Percentiles rank a stretch among this genome's conserved stretches.
phyloP scores from a whole-genome alignment of 768 basidiomycete species.

The Lactarius evosmus region DNA sequence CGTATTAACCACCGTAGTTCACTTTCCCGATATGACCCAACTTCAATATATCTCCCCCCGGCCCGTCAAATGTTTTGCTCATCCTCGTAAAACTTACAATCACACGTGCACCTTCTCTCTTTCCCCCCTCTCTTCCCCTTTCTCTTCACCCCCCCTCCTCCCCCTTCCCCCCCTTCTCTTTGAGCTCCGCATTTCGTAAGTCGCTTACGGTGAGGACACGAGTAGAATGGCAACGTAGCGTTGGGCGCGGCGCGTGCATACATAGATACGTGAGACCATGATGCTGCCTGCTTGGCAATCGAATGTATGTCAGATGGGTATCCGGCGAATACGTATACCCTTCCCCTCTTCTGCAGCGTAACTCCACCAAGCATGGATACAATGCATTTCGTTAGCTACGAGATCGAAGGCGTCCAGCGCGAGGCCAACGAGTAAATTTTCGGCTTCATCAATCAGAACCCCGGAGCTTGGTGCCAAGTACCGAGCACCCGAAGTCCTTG shows the following conservation, averaged over 20 bases:
- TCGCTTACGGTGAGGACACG: not conserved
- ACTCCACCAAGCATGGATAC: constrained; percentile 20
- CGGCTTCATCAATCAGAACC: constrained; percentile 9
- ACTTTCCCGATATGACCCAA: constrained; percentile 18
- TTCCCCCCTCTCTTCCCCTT: not conserved
- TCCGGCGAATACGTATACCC: constrained; percentile 21
- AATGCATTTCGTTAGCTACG: constrained; percentile 17
- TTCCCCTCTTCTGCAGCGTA: constrained; percentile 2
- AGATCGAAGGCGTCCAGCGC: constrained; percentile 15
- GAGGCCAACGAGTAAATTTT: constrained; percentile 21
- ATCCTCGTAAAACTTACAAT: too few relatives aligned
- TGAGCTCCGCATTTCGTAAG: not conserved
- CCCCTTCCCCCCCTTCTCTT: not conserved
- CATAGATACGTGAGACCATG: not conserved
- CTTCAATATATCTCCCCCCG: not conserved
- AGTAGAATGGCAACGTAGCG: not conserved
- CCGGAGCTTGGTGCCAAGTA: constrained; percentile 18
- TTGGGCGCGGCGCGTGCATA: not conserved
- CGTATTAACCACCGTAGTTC: constrained; percentile 7
- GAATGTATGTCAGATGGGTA: constrained; percentile 1
- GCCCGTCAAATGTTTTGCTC: too few relatives aligned
- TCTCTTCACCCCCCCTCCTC: not conserved
- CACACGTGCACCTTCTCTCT: constrained; percentile 5
- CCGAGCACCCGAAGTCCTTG: constrained; percentile 12
- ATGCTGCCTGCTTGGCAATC: constrained; percentile 7